Conservation (phyloP, 2,329 filamentous ascomycete genomes). For the Huntiella decipiens region DNA sequence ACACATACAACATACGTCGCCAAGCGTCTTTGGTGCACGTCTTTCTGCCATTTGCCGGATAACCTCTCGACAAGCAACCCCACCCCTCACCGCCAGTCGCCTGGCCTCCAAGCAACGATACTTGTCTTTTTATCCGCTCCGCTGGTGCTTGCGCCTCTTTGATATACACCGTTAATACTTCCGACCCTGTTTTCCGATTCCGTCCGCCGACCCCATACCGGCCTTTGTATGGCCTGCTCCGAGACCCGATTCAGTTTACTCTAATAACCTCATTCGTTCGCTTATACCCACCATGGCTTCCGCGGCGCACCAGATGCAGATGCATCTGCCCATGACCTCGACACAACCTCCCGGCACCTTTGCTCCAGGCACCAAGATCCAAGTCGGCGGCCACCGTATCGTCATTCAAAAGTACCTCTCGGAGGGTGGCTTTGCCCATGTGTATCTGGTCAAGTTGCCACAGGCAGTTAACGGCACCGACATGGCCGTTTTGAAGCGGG, state of each 20-base stretch:
- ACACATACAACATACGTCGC: not conserved
- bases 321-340: slow-evolving; percentile 19
- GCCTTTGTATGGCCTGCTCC: not conserved
- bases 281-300: slow-evolving; percentile 5
- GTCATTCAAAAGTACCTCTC: slow-evolving; percentile 94
- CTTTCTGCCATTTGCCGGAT: too few species aligned
- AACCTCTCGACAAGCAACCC: not conserved
- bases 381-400: slow-evolving; percentile 80
- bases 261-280: not conserved
- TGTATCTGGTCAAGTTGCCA: slow-evolving; percentile 83
- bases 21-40: too few species aligned
- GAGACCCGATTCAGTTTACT: not conserved
- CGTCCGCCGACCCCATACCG: not conserved
- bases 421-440: slow-evolving; percentile 93
- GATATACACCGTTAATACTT: too few species aligned
- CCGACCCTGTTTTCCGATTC: not conserved
- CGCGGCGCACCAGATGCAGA: slow-evolving; percentile 9
- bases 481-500: slow-evolving; percentile 74
- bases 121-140: not conserved
- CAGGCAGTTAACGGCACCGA: slow-evolving; percentile 60
- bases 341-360: slow-evolving; percentile 66
- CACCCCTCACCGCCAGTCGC: not conserved
- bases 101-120: not conserved
- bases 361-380: slow-evolving; percentile 83
- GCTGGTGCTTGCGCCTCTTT: not conserved